phyloP scores from a whole-genome alignment of 2,329 filamentous ascomycete species.

The Diaporthe longicolla region DNA sequence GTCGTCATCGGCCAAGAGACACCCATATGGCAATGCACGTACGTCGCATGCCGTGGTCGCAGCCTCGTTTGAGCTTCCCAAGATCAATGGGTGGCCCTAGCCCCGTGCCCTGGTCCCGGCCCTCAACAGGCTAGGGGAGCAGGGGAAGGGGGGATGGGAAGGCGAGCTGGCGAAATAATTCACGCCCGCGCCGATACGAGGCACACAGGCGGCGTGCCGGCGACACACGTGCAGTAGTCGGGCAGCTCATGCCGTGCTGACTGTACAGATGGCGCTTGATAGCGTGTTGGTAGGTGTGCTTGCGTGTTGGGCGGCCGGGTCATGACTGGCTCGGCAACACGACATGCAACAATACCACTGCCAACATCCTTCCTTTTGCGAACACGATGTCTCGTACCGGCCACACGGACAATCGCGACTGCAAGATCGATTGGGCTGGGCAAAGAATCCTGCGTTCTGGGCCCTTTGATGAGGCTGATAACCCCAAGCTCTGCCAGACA shows the following conservation, averaged over 20 bases:
- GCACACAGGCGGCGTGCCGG: slow-evolving; percentile 33
- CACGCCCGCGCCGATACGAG: slow-evolving; percentile 36
- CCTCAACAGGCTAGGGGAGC: background rate
- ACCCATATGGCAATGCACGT: background rate
- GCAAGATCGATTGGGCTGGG: slow-evolving; percentile 15
- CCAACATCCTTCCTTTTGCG: background rate
- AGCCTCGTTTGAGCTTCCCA: slow-evolving; percentile 26
- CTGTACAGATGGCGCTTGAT: slow-evolving; percentile 23
- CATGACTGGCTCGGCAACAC: background rate
- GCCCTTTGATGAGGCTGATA: slow-evolving; percentile 11
- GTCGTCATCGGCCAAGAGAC: slow-evolving; percentile 1
- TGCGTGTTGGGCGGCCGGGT: background rate
- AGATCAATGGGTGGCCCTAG: background rate
- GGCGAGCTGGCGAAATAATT: background rate
- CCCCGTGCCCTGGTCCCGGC: background rate
- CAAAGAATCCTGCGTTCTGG: slow-evolving; percentile 7
- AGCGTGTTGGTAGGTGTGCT: slow-evolving; percentile 9
- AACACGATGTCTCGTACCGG: slow-evolving; percentile 26
- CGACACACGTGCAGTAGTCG: slow-evolving; percentile 32
- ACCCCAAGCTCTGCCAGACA: slow-evolving; percentile 1
- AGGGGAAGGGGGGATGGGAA: background rate
- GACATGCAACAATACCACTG: background rate
- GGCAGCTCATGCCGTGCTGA: slow-evolving; percentile 21
- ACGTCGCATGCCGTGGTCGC: slow-evolving; percentile 22
- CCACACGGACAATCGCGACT: slow-evolving; percentile 14